Base-by-base conservation (phyloP, 1,139 yeast genomes). In the Nakaseomyces nivariensis region DNA sequence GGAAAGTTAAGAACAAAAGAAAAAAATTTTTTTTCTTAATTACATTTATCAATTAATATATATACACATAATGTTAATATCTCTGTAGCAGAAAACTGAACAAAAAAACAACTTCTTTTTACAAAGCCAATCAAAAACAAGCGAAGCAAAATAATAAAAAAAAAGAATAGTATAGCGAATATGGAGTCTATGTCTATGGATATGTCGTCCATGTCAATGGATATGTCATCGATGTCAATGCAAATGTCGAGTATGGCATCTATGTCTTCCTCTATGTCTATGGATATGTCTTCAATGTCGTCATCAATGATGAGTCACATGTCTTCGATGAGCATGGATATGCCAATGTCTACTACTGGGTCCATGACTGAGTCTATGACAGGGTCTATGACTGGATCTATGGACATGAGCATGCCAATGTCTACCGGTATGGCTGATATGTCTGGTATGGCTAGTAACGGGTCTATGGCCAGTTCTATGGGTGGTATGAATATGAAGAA, bases 401-500 rank as follows among this genome's bases (percentile, higher is more conserved):
- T 51, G 6, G 37, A n/a, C 13, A 45, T 46, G 48, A 27, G 34
- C 32, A 49, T 33, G 46, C 32, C 49, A 47, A 42, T 42, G 44
- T 38, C 43, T 43, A 40, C 51, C 22, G 48, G 48, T 36, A 29
- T 29, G 32, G 32, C 32, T 7, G 32, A 2, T 8, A 29, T 29
- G 32, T 7, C 32, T n/a, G 36, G 36, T 33, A 47, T 56, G 26
- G 32, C 51, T 36, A 47, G 51, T 41, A 54, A 54, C 45, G 50
- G 49, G 11, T 49, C 45, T 37, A 55, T 55, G 61, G 48, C 52
- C 22, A 33, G 54, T 26, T 51, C 56, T 49, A 54, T 54, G 52
- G 53, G 48, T 25, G 52, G 52, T n/a, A 53, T 48, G 53, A 48
- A 40, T 40, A 50, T 58, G 46, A 55, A 55, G 62, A 58, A 53